phyloP scores from a whole-genome alignment of 768 basidiomycete genomes.

The Mycena alexandri region DNA sequence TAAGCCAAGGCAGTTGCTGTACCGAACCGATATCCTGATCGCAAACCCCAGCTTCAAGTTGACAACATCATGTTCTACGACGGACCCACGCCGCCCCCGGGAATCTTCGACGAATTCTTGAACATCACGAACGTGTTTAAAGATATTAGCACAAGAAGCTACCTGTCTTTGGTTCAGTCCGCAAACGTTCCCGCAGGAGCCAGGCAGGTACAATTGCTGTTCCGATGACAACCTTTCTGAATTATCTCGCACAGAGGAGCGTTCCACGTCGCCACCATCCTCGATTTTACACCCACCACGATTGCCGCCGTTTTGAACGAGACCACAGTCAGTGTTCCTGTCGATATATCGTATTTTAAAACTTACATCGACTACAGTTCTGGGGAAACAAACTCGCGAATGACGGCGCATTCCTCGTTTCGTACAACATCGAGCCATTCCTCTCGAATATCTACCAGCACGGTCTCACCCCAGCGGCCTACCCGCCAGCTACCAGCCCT shows the following conservation, averaged over 20 bases:
- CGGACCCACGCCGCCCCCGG: slow-evolving; percentile 60
- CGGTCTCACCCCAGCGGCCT: slow-evolving; percentile 54
- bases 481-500: slow-evolving; percentile 51
- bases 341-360: neutral
- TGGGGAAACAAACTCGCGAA: slow-evolving; percentile 55
- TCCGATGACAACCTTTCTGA: slow-evolving; percentile 38
- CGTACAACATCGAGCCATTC: slow-evolving; percentile 67
- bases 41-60: slow-evolving; percentile 40
- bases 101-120: slow-evolving; percentile 66
- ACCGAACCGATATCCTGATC: neutral
- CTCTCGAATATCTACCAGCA: slow-evolving; percentile 56
- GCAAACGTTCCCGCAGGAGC: slow-evolving; percentile 47
- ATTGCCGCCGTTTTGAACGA: slow-evolving; percentile 60
- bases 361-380: slow-evolving; percentile 47
- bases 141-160: slow-evolving; percentile 56
- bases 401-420: slow-evolving; percentile 50
- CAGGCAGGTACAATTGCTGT: slow-evolving; percentile 35
- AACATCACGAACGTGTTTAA: slow-evolving; percentile 54
- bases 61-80: slow-evolving; percentile 68
- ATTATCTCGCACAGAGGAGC: slow-evolving; percentile 41
- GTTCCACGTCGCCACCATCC: slow-evolving; percentile 59
- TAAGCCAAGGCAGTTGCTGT: slow-evolving; percentile 36
- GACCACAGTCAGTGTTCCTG: slow-evolving; percentile 47
- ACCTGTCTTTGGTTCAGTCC: slow-evolving; percentile 54
- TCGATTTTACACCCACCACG: slow-evolving; percentile 49